Conservation (phyloP, 2,329 filamentous ascomycete species). For the Ceratocystis destructans region DNA sequence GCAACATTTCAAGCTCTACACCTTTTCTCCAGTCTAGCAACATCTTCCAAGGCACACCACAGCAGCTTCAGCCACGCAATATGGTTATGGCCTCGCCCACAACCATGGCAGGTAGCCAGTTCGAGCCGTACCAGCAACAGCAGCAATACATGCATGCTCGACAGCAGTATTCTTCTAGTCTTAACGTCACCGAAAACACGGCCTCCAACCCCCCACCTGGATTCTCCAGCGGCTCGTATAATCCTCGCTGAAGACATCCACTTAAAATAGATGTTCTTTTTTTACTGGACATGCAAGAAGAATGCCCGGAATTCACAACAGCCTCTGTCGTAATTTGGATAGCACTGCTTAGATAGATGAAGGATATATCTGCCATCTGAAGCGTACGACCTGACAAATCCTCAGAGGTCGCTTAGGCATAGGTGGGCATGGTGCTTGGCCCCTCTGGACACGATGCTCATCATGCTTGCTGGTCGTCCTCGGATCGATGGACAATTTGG, state of each 20-base stretch:
- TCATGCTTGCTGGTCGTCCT: background rate
- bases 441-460: background rate
- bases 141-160: slow-evolving; percentile 6
- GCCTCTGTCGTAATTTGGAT: no score
- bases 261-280: background rate
- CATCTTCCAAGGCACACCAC: slow-evolving; percentile 5
- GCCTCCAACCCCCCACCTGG: slow-evolving; percentile 8
- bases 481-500: background rate
- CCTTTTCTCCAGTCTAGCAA: background rate
- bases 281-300: background rate
- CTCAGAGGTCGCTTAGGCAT: background rate
- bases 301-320: no score
- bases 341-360: no score
- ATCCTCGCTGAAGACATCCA: background rate
- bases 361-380: no score
- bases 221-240: slow-evolving; percentile 7
- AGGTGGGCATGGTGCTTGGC: background rate
- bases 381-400: no score
- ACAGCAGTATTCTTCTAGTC: background rate
- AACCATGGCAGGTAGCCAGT: background rate
- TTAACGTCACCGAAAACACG: background rate
- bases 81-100: background rate
- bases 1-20: background rate
- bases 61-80: slow-evolving; percentile 13
- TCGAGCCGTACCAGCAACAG: background rate